Percentiles rank a stretch among this genome's conserved stretches.
phyloP scores from a whole-genome alignment of 495 filamentous ascomycete genomes.

The Niebla homalea region DNA sequence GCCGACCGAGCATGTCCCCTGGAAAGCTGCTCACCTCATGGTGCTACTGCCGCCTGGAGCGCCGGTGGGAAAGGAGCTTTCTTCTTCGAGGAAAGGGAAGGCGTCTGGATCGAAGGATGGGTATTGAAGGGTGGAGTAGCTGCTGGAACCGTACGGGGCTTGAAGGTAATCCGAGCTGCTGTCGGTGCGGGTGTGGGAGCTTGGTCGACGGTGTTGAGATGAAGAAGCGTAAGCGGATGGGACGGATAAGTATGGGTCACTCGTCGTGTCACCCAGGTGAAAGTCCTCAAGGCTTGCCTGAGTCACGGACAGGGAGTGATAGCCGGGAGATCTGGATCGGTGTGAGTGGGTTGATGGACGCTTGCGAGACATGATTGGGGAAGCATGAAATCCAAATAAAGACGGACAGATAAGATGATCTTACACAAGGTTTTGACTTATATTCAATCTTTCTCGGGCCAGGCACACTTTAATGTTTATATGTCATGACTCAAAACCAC shows the following conservation, averaged over 20 bases:
- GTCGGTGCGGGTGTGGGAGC: conserved; percentile 4
- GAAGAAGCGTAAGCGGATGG: conserved; percentile 9
- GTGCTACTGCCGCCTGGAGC: not conserved
- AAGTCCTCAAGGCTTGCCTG: conserved; percentile 19
- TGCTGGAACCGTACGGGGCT: conserved; percentile 7
- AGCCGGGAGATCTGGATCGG: conserved; percentile 10
- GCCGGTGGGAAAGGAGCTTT: not conserved
- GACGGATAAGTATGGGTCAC: conserved; percentile 7
- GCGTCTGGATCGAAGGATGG: not conserved
- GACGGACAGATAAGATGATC: not conserved
- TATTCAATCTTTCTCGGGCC: not conserved
- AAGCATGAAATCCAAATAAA: conserved; percentile 3
- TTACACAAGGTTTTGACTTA: not conserved
- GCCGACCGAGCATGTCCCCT: too few relatives aligned
- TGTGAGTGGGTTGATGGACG: conserved; percentile 17
- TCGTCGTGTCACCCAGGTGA: conserved; percentile 12
- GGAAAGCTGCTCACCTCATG: not conserved
- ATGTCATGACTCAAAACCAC: not conserved
- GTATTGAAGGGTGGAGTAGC: conserved; percentile 1
- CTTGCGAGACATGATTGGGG: conserved; percentile 15
- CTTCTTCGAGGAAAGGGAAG: not conserved
- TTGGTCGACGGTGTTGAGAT: conserved; percentile 1
- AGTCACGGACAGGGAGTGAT: conserved; percentile 14
- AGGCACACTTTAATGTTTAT: not conserved
- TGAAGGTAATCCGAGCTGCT: conserved; percentile 6